Percentiles rank a stretch among this genome's conserved stretches.
These are phyloP conservation scores for Wilcoxina mikolae DNA, from an alignment of 495 filamentous ascomycete species.

Conservation along the genomic window DNA sequence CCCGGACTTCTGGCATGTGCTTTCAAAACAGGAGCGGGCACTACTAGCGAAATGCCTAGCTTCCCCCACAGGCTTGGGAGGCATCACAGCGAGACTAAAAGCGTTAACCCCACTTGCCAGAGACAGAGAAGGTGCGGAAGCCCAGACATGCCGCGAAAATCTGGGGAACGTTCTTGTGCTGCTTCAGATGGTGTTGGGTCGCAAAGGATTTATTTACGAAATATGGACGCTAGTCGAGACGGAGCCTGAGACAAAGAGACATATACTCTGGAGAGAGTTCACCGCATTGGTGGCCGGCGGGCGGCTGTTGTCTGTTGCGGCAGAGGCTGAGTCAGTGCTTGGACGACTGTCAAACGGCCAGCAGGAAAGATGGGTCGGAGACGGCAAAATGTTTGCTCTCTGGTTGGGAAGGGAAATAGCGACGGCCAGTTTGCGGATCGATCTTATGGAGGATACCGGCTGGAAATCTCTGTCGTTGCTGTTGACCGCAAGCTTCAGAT, in stretches of 20 bases:
- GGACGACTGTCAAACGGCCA: constrained; percentile 24
- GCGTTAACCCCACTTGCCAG: constrained; percentile 36
- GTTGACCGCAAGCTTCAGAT: constrained; percentile 46
- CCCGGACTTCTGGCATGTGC: constrained; percentile 15
- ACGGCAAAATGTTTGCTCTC: constrained; percentile 45
- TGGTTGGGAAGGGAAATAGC: constrained; percentile 53
- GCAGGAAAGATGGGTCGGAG: constrained; percentile 46
- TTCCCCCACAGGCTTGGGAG: constrained; percentile 58
- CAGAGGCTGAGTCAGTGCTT: constrained; percentile 55
- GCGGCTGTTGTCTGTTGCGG: constrained; percentile 52
- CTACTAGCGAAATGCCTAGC: constrained; percentile 52
- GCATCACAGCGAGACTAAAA: constrained; percentile 48
- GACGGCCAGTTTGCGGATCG: constrained; percentile 19
- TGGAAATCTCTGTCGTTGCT: constrained; percentile 47
- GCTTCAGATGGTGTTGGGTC: constrained; percentile 41
- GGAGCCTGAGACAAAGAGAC: constrained; percentile 27
- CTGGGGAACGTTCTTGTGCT: constrained; percentile 34
- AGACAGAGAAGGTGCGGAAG: constrained; percentile 31
- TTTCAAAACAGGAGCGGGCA: constrained; percentile 23
- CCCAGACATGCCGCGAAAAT: constrained; percentile 28
- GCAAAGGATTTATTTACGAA: constrained; percentile 37
- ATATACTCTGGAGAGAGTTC: constrained; percentile 51
- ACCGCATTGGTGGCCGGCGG: constrained; percentile 49
- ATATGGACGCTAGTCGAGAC: constrained; percentile 35
- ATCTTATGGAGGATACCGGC: constrained; percentile 37